These are phyloP conservation scores for Ustilago tritici DNA, from an alignment of 1,284 basidiomycete genomes.

Conservation along the genomic window DNA sequence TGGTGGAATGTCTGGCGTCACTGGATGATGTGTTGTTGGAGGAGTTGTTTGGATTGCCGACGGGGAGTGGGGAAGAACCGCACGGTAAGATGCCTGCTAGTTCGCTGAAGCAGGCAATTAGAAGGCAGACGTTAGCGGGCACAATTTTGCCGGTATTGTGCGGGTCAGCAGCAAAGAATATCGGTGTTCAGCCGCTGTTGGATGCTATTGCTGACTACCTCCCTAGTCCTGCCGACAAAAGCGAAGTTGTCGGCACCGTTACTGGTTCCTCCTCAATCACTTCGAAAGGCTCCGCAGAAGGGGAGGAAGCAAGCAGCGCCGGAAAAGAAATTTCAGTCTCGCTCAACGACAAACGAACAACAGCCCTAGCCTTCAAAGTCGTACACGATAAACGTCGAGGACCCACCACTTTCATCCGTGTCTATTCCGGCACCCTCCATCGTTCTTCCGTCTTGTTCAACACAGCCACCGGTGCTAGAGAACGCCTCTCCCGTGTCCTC, in stretches of 20 bases:
- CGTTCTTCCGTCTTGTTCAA: constrained; percentile 81
- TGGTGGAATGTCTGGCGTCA: constrained; percentile 83
- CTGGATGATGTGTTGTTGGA: constrained; percentile 84
- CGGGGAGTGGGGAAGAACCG: constrained; percentile 73
- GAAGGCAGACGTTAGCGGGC: constrained; percentile 77
- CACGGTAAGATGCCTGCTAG: constrained; percentile 73
- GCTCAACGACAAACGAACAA: constrained; percentile 27
- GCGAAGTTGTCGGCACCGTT: constrained; percentile 28
- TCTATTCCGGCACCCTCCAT: constrained; percentile 79
- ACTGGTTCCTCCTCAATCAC: not conserved
- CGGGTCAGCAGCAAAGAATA: constrained; percentile 82
- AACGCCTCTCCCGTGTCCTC: constrained; percentile 81
- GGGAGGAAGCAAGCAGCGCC: not conserved
- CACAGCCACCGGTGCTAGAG: constrained; percentile 77
- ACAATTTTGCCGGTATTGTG: constrained; percentile 83
- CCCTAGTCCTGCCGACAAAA: constrained; percentile 76
- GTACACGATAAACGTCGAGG: constrained; percentile 84
- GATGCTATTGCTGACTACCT: constrained; percentile 83
- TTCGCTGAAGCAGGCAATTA: constrained; percentile 73
- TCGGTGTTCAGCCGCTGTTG: constrained; percentile 84
- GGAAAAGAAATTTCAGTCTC: constrained; percentile 64
- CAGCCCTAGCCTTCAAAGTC: constrained; percentile 84
- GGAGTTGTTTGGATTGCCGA: constrained; percentile 71
- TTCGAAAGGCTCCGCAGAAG: constrained; percentile 7
- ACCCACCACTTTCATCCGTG: constrained; percentile 90